Percentiles rank a stretch among this genome's conserved stretches.
phyloP scores from a whole-genome alignment of 2,329 filamentous ascomycete genomes.

The Raffaelea arxii region DNA sequence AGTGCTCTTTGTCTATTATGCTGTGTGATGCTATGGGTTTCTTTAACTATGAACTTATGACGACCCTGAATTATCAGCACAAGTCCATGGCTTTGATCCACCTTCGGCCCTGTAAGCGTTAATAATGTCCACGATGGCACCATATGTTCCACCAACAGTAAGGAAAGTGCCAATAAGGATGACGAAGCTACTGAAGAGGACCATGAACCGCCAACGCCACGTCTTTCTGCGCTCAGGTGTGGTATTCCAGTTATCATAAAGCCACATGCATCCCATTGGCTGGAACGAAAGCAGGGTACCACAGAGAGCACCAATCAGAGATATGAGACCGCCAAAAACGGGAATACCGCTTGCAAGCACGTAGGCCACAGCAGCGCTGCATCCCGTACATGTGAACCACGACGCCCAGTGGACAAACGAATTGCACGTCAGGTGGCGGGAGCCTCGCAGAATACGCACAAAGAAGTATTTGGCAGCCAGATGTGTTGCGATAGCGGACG shows the following conservation, averaged over 20 bases:
- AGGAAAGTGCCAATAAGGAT: constrained; percentile 26
- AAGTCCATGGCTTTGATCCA: not conserved
- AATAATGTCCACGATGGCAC: constrained; percentile 39
- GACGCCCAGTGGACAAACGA: constrained; percentile 18
- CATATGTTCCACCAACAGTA: constrained; percentile 30
- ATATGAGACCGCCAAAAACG: constrained; percentile 1
- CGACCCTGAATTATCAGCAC: constrained; percentile 1
- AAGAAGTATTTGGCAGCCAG: constrained; percentile 19
- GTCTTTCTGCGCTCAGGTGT: not conserved
- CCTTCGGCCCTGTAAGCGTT: constrained; percentile 28
- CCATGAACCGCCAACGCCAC: not conserved
- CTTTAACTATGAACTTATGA: not conserved
- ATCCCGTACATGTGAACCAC: constrained; percentile 18
- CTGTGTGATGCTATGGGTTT: not conserved
- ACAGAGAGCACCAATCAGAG: not conserved
- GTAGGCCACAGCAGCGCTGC: not conserved
- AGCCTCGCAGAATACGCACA: constrained; percentile 20
- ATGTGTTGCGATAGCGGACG: constrained; percentile 19
- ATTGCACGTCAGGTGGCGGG: constrained; percentile 18
- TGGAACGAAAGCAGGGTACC: constrained; percentile 1
- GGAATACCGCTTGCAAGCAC: constrained; percentile 2
- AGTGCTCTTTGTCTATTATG: too few species aligned
- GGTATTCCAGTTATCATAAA: constrained; percentile 4
- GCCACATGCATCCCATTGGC: constrained; percentile 1
- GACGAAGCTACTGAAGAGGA: constrained; percentile 12